Evolutionary conservation across 106 monocot species (phyloP).

Genomic region (Allium cepa): DNA sequence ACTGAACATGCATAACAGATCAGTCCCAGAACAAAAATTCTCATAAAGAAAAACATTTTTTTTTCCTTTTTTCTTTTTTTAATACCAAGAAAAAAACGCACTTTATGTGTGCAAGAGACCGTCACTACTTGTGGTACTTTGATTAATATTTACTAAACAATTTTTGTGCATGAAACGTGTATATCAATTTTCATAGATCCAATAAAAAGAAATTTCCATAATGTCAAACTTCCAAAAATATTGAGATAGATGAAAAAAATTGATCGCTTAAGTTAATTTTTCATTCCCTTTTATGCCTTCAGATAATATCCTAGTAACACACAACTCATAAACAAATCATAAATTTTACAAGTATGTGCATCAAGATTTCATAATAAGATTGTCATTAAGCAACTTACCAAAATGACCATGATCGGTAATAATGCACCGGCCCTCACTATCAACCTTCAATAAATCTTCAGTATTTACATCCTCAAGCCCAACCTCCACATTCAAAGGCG

Average conservation of each 20-base stretch:
- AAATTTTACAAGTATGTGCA: neutral
- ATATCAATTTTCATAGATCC: too few species aligned
- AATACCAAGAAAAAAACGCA: neutral
- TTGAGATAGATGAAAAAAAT: too few species aligned
- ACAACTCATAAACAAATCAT: neutral
- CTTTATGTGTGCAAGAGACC: too few species aligned
- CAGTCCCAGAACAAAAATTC: neutral
- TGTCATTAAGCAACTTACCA: constrained; percentile 41
- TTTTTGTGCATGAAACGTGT: too few species aligned
- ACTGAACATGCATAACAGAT: constrained; percentile 28
- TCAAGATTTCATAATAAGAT: neutral
- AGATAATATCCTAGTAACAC: neutral
- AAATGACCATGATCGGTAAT: constrained; percentile 98
- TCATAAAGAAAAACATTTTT: too few species aligned
- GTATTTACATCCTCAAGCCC: constrained; percentile 51
- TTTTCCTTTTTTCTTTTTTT: neutral
- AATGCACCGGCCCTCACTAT: constrained; percentile 83
- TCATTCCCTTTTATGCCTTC: neutral
- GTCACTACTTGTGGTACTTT: too few species aligned
- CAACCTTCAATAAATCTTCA: constrained; percentile 67
- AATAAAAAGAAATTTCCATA: too few species aligned
- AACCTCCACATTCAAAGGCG: constrained; percentile 20
- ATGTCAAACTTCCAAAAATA: too few species aligned
- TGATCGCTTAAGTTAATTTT: neutral
- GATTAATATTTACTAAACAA: too few species aligned